phyloP scores from a whole-genome alignment of 1,284 basidiomycete genomes.

The Ceratobasidium papillatum region DNA sequence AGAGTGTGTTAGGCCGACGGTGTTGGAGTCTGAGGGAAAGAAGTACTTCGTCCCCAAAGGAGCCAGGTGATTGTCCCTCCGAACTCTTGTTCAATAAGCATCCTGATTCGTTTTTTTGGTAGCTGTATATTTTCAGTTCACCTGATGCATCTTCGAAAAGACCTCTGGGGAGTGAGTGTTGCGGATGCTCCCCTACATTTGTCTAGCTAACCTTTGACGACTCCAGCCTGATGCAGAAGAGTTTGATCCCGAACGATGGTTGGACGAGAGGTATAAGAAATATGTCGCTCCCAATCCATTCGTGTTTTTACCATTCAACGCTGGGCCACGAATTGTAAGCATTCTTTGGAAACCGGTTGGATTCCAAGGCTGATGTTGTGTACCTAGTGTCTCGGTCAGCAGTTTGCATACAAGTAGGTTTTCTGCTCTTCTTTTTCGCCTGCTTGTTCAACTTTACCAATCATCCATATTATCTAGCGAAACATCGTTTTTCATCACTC shows the following conservation, averaged over 20 bases:
- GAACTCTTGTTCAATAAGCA: background rate
- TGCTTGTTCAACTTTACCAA: constrained; percentile 51
- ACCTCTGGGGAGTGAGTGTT: constrained; percentile 48
- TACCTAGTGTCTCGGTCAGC: constrained; percentile 63
- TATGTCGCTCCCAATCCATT: constrained; percentile 65
- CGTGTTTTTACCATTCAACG: constrained; percentile 70
- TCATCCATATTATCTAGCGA: constrained; percentile 58
- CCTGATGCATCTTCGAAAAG: constrained; percentile 47
- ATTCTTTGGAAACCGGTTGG: background rate
- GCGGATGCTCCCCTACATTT: background rate
- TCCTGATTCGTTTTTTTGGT: too few species aligned
- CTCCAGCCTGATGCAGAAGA: constrained; percentile 51
- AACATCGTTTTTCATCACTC: constrained; percentile 56
- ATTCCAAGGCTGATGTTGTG: constrained; percentile 3
- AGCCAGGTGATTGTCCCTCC: constrained; percentile 22
- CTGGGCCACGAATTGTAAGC: constrained; percentile 59
- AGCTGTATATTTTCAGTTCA: constrained; percentile 47
- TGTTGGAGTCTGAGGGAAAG: constrained; percentile 46
- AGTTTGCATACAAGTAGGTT: constrained; percentile 50
- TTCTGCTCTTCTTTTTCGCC: constrained; percentile 44
- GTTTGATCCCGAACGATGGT: constrained; percentile 69
- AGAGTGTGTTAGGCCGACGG: background rate
- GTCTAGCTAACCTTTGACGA: background rate
- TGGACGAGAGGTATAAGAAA: constrained; percentile 61
- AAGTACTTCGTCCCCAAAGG: constrained; percentile 52